phyloP scores from a whole-genome alignment of 2,329 filamentous ascomycete genomes.

The Xylariaceae sp. region DNA sequence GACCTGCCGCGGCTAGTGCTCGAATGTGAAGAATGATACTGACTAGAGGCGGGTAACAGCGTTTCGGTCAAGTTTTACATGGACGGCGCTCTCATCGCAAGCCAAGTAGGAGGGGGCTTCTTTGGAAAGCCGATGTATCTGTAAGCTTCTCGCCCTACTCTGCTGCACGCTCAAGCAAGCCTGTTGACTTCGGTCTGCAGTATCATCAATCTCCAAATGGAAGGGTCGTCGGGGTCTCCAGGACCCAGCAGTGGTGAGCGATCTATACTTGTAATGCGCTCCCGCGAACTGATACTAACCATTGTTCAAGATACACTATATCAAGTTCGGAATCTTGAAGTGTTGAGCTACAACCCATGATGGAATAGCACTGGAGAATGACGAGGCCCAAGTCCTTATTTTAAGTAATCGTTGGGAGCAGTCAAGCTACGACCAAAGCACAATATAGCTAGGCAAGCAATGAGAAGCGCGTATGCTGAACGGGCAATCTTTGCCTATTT shows the following conservation, averaged over 20 bases:
- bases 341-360: conserved; percentile 25
- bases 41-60: conserved; percentile 8
- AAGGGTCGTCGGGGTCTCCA: conserved; percentile 39
- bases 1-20: too few species aligned
- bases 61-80: conserved; percentile 51
- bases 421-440: too few species aligned
- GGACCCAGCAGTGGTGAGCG: conserved; percentile 29
- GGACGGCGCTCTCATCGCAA: conserved; percentile 44
- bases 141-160: conserved; percentile 16
- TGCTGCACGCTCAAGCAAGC: not conserved
- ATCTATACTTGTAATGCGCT: too few species aligned
- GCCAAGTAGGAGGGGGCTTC: conserved; percentile 45
- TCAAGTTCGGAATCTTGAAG: conserved; percentile 25
- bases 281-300: not conserved
- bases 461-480: too few species aligned
- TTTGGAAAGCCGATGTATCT: conserved; percentile 43
- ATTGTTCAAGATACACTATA: conserved; percentile 18
- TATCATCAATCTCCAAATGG: conserved; percentile 43
- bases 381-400: too few species aligned
- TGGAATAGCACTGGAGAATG: too few species aligned
- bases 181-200: conserved; percentile 17
- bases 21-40: too few species aligned
- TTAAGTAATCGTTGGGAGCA: too few species aligned
- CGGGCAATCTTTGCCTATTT: too few species aligned
- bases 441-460: too few species aligned